These are phyloP conservation scores for Fusarium kyushuense DNA, from an alignment of 2,329 filamentous ascomycete genomes.

Conservation along the genomic window DNA sequence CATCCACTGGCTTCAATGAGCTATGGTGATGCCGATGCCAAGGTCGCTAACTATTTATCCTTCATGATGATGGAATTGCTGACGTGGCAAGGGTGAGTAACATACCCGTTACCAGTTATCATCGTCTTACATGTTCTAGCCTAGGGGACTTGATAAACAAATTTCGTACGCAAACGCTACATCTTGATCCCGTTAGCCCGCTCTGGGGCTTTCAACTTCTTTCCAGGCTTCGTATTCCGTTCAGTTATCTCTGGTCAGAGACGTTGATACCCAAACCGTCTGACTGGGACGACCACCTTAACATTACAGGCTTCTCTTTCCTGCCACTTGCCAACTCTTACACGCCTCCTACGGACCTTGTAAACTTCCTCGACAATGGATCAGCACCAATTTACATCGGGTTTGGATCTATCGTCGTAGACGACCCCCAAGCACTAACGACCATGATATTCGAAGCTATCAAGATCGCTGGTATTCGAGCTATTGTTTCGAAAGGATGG, in stretches of 20 bases:
- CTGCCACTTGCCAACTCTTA: conserved; percentile 65
- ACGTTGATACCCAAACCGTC: conserved; percentile 73
- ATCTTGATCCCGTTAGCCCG: conserved; percentile 73
- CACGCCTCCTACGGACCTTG: conserved; percentile 65
- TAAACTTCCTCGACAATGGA: conserved; percentile 65
- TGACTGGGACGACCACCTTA: conserved; percentile 71
- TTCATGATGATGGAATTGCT: conserved; percentile 73
- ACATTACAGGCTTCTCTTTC: conserved; percentile 73
- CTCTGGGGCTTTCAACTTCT: conserved; percentile 75
- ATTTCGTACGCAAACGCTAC: conserved; percentile 71
- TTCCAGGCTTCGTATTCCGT: conserved; percentile 71
- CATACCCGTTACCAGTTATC: background rate
- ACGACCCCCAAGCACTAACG: conserved; percentile 69
- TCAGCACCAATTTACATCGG: conserved; percentile 74
- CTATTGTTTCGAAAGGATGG: conserved; percentile 74
- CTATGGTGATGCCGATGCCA: conserved; percentile 43
- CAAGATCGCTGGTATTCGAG: conserved; percentile 67
- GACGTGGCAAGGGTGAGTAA: conserved; percentile 74
- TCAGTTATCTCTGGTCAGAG: conserved; percentile 79
- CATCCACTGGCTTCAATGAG: conserved; percentile 55
- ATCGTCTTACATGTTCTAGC: conserved; percentile 7
- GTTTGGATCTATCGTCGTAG: conserved; percentile 75
- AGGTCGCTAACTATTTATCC: conserved; percentile 43
- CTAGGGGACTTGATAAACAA: conserved; percentile 79
- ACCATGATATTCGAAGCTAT: conserved; percentile 70